Evolutionary conservation across 1,284 basidiomycete genomes (phyloP).

Genomic region (Peniophora sp.): DNA sequence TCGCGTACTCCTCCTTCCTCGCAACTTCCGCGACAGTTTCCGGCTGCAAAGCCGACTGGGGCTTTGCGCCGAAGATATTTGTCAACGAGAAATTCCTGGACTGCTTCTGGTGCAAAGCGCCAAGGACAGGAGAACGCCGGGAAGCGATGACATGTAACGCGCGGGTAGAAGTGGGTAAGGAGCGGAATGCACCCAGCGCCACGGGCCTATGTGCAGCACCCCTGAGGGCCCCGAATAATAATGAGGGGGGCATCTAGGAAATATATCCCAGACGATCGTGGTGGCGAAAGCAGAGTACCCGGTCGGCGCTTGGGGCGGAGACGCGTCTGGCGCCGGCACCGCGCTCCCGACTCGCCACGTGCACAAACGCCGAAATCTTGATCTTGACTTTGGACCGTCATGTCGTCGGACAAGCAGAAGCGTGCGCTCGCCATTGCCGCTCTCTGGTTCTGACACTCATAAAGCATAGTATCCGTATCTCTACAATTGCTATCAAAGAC

Average conservation of each 20-base stretch:
- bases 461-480: conserved; percentile 13
- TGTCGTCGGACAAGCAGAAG: conserved; percentile 27
- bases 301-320: no score
- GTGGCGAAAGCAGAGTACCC: neutral
- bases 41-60: conserved; percentile 49
- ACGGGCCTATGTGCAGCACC: no score
- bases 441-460: no score
- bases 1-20: conserved; percentile 66
- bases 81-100: conserved; percentile 35
- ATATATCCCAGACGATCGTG: neutral
- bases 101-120: no score
- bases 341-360: neutral
- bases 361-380: neutral
- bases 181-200: no score
- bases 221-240: no score
- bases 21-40: conserved; percentile 60
- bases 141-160: neutral
- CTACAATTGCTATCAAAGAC: conserved; percentile 25
- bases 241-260: no score
- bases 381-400: conserved; percentile 13
- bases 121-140: neutral
- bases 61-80: conserved; percentile 40
- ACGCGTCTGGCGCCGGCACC: neutral
- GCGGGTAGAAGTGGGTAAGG: neutral
- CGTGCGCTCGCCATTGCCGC: conserved; percentile 10